phyloP scores from a whole-genome alignment of 352 stramenopile species.

The Globisporangium okanoganense region DNA sequence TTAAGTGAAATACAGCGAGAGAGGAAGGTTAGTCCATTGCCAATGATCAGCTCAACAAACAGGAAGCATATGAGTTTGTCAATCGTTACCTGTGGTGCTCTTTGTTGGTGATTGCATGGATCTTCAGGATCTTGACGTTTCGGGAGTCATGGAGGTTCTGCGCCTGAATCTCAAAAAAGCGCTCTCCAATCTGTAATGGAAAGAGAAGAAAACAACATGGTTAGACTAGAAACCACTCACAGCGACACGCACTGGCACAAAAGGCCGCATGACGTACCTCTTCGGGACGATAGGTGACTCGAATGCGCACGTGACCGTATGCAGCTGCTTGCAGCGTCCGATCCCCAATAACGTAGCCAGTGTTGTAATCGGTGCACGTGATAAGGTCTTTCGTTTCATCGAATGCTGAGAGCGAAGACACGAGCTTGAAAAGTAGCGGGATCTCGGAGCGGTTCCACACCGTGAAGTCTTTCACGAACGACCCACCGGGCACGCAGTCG shows the following conservation, averaged over 20 bases:
- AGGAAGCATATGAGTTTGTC: not conserved
- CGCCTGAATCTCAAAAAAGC: constrained; percentile 84
- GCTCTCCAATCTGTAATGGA: constrained; percentile 61
- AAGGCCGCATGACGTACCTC: constrained; percentile 39
- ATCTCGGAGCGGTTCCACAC: constrained; percentile 90
- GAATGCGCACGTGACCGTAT: constrained; percentile 83
- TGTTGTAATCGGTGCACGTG: constrained; percentile 86
- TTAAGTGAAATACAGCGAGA: not conserved
- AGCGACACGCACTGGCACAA: not conserved
- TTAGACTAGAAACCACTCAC: not conserved
- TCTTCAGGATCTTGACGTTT: constrained; percentile 85
- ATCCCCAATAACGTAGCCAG: constrained; percentile 77
- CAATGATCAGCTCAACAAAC: not conserved
- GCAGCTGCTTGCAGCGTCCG: constrained; percentile 78
- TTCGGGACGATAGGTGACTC: constrained; percentile 77
- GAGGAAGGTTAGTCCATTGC: not conserved
- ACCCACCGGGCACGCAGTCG: constrained; percentile 80
- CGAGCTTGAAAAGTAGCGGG: constrained; percentile 79
- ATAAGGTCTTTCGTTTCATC: constrained; percentile 68
- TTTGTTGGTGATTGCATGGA: constrained; percentile 86
- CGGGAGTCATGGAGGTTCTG: constrained; percentile 84
- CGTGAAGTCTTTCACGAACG: constrained; percentile 89
- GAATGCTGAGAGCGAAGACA: constrained; percentile 65
- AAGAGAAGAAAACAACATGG: not conserved
- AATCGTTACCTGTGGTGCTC: constrained; percentile 73